Conservation (phyloP, 371 early-diverging fungal genomes). For the Saksenaea oblongispora region DNA sequence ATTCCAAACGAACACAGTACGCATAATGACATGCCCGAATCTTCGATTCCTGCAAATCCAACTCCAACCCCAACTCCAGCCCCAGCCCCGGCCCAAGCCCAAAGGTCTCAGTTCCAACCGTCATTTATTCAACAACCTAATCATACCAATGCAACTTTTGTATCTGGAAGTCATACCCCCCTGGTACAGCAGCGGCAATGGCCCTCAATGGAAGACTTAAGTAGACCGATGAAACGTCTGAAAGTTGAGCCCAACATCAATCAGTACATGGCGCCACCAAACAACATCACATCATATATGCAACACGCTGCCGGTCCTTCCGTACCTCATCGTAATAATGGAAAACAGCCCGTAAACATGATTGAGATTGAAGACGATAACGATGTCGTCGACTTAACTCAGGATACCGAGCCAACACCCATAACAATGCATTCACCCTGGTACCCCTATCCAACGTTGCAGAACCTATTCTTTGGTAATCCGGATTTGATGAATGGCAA, state of each 20-base stretch:
- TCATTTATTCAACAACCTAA: neutral
- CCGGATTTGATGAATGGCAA: neutral
- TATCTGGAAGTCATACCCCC: too few relatives aligned
- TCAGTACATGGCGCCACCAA: neutral
- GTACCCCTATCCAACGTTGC: neutral
- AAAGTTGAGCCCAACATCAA: neutral
- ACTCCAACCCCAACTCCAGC: neutral
- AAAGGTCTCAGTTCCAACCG: neutral
- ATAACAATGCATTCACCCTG: neutral
- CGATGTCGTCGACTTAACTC: constrained; percentile 19
- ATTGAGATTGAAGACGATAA: constrained; percentile 5
- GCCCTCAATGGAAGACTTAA: too few relatives aligned
- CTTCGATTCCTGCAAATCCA: neutral
- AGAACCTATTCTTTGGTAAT: neutral
- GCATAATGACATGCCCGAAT: neutral
- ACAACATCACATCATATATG: neutral
- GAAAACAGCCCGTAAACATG: neutral
- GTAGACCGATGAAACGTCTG: too few relatives aligned
- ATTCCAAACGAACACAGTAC: neutral
- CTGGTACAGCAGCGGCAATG: too few relatives aligned
- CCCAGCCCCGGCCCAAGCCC: too few relatives aligned
- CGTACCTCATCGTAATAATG: neutral
- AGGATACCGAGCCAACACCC: neutral
- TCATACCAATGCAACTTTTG: neutral
- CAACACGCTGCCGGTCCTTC: neutral